Conservation (phyloP, 1,139 yeast genomes). For the Candida sp. region DNA sequence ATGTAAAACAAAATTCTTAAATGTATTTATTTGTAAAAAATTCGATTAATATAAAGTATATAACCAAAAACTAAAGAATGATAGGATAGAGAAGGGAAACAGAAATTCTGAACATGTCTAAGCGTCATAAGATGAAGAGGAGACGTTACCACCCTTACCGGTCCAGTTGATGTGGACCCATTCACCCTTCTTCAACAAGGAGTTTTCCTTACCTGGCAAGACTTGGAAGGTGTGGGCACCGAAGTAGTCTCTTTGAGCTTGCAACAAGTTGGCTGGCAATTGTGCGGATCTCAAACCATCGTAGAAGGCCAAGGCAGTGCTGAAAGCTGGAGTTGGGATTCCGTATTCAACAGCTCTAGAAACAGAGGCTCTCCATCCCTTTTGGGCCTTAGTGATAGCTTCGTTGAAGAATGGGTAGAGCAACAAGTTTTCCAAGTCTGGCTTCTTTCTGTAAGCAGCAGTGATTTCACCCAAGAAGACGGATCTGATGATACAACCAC, state of each 20-base stretch:
- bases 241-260: conserved; percentile 99
- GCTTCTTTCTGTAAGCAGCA: conserved; percentile 92
- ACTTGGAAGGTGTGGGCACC: conserved; percentile 99
- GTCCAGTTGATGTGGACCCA: conserved; percentile 99
- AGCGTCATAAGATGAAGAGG: conserved; percentile 95
- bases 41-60: background rate
- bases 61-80: background rate
- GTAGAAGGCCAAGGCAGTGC: conserved; percentile 97
- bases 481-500: conserved; percentile 99
- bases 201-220: conserved; percentile 83
- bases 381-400: conserved; percentile 93
- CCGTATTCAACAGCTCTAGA: conserved; percentile 82
- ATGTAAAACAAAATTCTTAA: too few relatives aligned
- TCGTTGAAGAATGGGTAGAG: conserved; percentile 94
- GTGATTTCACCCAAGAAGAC: conserved; percentile 98
- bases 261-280: conserved; percentile 97
- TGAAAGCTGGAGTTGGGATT: conserved; percentile 97
- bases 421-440: conserved; percentile 92
- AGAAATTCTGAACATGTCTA: conserved; percentile 31
- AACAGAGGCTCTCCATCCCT: conserved; percentile 93
- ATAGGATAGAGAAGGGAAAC: background rate
- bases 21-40: background rate
- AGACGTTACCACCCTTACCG: conserved; percentile 97
- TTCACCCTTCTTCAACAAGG: conserved; percentile 73
- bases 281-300: conserved; percentile 98